Evolutionary conservation across 306 rosid species (phyloP), one percentile per base, ranked within the genome.

Genomic region (Citrullus amarus): DNA sequence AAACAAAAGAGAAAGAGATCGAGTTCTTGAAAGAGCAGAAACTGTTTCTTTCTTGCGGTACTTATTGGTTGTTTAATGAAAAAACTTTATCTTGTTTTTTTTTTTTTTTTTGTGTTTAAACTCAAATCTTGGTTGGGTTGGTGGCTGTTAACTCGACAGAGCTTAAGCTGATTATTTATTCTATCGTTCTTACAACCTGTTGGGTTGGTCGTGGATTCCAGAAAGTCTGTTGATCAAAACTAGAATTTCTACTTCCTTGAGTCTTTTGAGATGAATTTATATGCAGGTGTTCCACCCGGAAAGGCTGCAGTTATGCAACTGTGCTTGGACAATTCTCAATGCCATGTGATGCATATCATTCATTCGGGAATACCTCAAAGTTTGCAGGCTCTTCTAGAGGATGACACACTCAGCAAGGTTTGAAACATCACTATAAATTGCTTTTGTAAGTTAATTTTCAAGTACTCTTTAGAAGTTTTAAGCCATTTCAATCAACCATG

Each of bases 241-340:
- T 17, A 39, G 25, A 41, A 68, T 44, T 9, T 68, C 5, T n/a
- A 18, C 34, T 12, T 68, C 32, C 20, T 10, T 11, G 34, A 68
- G 54, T 70, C 38, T 20, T 54, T 63, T 63, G 50, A 36, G 51
- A 62, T 50, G 28, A 63, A 62, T 44, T 6, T 18, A 28, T 36
- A 8, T 82, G 69, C 84, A 92, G 98, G 98, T 80, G 88, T 82
- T 87, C 83, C 96, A 10, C 90, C 92, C 34, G 89, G 96, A 83
- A 92, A 88, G 86, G 91, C 83, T 79, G 97, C 97, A 62, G 97
- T 95, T 76, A 82, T 95, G 98, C 98, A 95, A 85, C 86, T 92
- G 79, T 95, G 96, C 79, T 53, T 65, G 34, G 91, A 80, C 79
- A 51, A 82, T 72, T 83, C 82, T 62, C 85, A 75, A 46, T 95